Percentiles rank a stretch among this genome's conserved stretches.
Evolutionary conservation across 2,329 filamentous ascomycete species (phyloP).

Genomic region (Coniosporium tulheliwenetii): DNA sequence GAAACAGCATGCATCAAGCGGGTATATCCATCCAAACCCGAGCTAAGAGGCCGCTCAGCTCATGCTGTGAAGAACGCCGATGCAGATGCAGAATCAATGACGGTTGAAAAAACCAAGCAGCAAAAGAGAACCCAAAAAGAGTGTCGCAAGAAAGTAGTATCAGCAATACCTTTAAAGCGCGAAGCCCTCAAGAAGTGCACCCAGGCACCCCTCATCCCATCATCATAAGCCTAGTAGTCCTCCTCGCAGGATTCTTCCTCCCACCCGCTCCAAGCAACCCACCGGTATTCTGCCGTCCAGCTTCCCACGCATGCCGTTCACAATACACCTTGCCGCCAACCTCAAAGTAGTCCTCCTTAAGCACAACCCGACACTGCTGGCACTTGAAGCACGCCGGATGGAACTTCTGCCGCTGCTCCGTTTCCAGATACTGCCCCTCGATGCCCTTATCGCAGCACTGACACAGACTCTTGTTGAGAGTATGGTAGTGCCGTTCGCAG

Average conservation of each 20-base stretch:
- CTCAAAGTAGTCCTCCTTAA: slow-evolving; percentile 83
- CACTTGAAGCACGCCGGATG: slow-evolving; percentile 82
- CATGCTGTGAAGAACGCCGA: too few relatives aligned
- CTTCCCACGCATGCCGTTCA: slow-evolving; percentile 64
- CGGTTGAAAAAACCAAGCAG: too few relatives aligned
- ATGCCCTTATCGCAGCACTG: slow-evolving; percentile 68
- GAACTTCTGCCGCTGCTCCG: slow-evolving; percentile 61
- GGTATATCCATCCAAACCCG: too few relatives aligned
- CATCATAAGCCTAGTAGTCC: slow-evolving; percentile 19
- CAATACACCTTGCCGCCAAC: slow-evolving; percentile 68
- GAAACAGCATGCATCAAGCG: too few relatives aligned
- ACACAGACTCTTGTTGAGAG: slow-evolving; percentile 77
- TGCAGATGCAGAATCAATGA: too few relatives aligned
- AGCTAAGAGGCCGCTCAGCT: too few relatives aligned
- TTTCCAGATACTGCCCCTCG: slow-evolving; percentile 86
- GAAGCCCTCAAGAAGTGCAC: too few relatives aligned
- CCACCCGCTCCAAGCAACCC: slow-evolving; percentile 7
- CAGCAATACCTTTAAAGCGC: too few relatives aligned
- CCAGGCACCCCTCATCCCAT: slow-evolving; percentile 9
- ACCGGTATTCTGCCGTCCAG: slow-evolving; percentile 21
- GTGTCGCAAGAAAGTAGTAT: too few relatives aligned
- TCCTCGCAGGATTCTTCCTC: slow-evolving; percentile 14
- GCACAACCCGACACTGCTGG: slow-evolving; percentile 54
- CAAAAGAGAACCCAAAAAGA: too few relatives aligned
- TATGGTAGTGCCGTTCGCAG: slow-evolving; percentile 85